Conservation (phyloP, 495 filamentous ascomycete genomes). For the Polyplosphaeria fusca region DNA sequence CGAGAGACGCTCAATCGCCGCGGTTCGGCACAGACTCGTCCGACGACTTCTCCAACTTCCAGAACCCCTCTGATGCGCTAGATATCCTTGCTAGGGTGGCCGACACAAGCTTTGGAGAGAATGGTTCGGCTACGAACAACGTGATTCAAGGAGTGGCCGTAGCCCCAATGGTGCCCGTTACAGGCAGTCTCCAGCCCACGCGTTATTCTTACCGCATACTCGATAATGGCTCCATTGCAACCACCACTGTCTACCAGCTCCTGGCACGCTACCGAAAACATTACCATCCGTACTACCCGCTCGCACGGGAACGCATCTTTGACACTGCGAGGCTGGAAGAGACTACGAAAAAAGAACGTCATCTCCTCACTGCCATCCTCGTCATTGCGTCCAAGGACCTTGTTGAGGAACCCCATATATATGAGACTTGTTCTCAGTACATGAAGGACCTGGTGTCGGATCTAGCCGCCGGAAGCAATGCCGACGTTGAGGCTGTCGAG, state of each 20-base stretch:
- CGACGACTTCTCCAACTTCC: slow-evolving; percentile 43
- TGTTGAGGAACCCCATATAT: slow-evolving; percentile 53
- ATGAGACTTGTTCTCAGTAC: slow-evolving; percentile 59
- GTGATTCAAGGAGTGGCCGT: neutral
- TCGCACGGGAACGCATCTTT: slow-evolving; percentile 57
- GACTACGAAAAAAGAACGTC: slow-evolving; percentile 51
- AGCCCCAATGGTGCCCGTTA: neutral
- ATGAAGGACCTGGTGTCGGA: slow-evolving; percentile 62
- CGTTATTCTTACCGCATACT: slow-evolving; percentile 49
- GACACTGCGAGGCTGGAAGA: slow-evolving; percentile 48
- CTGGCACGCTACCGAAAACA: slow-evolving; percentile 53
- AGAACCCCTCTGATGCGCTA: slow-evolving; percentile 49
- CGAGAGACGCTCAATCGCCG: slow-evolving; percentile 36
- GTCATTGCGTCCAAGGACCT: slow-evolving; percentile 63
- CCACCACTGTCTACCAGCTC: slow-evolving; percentile 48
- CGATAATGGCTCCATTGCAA: slow-evolving; percentile 46
- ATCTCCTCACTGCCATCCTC: slow-evolving; percentile 60
- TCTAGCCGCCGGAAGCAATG: slow-evolving; percentile 58
- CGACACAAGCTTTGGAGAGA: slow-evolving; percentile 37
- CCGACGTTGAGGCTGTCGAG: slow-evolving; percentile 63
- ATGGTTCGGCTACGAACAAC: neutral
- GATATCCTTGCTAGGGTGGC: slow-evolving; percentile 50
- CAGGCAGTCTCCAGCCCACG: too few species aligned
- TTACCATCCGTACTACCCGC: slow-evolving; percentile 62
- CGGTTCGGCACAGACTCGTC: slow-evolving; percentile 40